phyloP scores from a whole-genome alignment of 352 stramenopile species.

The Elongisporangium prolatum region DNA sequence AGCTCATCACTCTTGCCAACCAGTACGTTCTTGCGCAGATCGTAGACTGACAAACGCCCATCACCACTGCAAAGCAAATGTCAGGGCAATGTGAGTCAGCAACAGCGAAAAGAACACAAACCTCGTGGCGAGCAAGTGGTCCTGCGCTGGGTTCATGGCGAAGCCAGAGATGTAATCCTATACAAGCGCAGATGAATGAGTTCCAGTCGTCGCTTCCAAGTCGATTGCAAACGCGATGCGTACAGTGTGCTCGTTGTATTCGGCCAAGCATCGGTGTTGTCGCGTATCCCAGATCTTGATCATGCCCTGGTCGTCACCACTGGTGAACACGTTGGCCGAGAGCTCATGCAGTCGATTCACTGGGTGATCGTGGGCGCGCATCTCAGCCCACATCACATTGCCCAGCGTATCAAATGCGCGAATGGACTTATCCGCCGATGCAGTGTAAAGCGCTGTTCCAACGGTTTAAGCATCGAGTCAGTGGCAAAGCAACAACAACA shows the following conservation, averaged over 20 bases:
- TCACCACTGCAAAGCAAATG: constrained; percentile 56
- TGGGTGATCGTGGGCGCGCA: constrained; percentile 71
- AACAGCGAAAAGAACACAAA: constrained; percentile 1
- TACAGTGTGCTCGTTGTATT: constrained; percentile 91
- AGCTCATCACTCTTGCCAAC: constrained; percentile 81
- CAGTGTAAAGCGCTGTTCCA: constrained; percentile 63
- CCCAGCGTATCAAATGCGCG: constrained; percentile 76
- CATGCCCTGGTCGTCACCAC: constrained; percentile 76
- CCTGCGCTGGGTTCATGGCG: constrained; percentile 70
- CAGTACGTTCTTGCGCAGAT: constrained; percentile 84
- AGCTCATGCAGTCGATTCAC: constrained; percentile 77
- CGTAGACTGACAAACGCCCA: constrained; percentile 88
- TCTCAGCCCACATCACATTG: constrained; percentile 73
- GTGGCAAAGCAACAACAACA: constrained; percentile 4
- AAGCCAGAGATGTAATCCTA: constrained; percentile 94
- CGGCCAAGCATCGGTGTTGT: constrained; percentile 75
- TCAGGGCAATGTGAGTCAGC: background rate
- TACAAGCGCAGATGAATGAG: background rate
- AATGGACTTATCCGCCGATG: constrained; percentile 77
- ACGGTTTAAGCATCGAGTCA: constrained; percentile 6
- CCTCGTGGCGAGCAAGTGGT: constrained; percentile 85
- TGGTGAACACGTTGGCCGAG: constrained; percentile 64
- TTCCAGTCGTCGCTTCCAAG: background rate
- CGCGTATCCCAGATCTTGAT: constrained; percentile 88
- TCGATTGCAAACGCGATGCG: constrained; percentile 1